Evolutionary conservation across 177 flowering plant genomes (phyloP).

Genomic region (Tripterygium wilfordii): DNA sequence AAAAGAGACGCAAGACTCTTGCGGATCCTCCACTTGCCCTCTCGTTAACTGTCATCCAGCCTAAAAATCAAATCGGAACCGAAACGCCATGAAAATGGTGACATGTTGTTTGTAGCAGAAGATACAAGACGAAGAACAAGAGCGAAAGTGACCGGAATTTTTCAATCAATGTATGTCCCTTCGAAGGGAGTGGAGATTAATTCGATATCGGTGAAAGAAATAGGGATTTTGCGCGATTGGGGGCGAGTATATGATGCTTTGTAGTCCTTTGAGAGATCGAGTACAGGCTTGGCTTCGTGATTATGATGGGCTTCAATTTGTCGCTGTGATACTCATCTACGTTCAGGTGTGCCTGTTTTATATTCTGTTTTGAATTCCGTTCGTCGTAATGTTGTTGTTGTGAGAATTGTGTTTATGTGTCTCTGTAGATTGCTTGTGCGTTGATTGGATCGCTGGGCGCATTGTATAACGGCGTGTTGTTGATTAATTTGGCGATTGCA

Average conservation of each 20-base stretch:
- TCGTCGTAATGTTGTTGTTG: neutral
- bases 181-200: no score
- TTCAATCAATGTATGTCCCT: no score
- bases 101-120: neutral
- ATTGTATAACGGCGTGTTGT: slow-evolving; percentile 69
- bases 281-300: slow-evolving; percentile 65
- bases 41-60: no score
- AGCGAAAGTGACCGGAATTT: neutral
- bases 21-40: no score
- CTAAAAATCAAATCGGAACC: no score
- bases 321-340: slow-evolving; percentile 70
- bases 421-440: slow-evolving; percentile 61
- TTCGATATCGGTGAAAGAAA: no score
- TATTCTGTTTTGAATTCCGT: neutral
- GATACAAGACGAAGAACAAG: neutral
- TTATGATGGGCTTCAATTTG: slow-evolving; percentile 61
- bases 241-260: slow-evolving; percentile 54
- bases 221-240: no score
- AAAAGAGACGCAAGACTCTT: no score
- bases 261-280: slow-evolving; percentile 38
- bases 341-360: slow-evolving; percentile 44
- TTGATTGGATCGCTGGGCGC: slow-evolving; percentile 91
- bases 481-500: slow-evolving; percentile 64
- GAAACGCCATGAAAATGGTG: neutral
- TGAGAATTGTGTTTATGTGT: neutral